A percentile compares a stretch with the other conserved stretches of the same genome.
These are phyloP conservation scores for Ottelia alismoides DNA, from an alignment of 106 monocot species.

Conservation along the genomic window DNA sequence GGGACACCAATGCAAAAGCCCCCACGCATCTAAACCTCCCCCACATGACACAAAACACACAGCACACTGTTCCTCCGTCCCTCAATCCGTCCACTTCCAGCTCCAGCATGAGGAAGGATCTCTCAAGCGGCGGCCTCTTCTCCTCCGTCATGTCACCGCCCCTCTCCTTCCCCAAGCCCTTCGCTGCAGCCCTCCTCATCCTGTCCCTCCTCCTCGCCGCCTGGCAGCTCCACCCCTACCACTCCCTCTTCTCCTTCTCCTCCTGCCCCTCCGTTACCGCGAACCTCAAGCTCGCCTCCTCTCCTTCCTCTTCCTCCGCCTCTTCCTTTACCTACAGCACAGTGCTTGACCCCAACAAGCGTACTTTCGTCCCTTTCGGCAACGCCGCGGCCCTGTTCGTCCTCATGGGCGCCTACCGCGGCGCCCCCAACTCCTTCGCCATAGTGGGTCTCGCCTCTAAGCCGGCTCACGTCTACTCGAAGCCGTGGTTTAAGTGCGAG, in stretches of 20 bases:
- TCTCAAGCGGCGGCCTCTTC: conserved; percentile 6
- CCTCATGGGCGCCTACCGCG: conserved; percentile 79
- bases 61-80: too few species aligned
- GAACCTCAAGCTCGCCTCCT: not conserved
- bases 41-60: too few species aligned
- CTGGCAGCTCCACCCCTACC: conserved; percentile 56
- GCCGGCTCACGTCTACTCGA: conserved; percentile 77
- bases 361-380: conserved; percentile 47
- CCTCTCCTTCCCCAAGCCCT: conserved; percentile 28
- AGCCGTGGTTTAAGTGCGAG: conserved; percentile 84
- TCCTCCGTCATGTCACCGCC: not conserved
- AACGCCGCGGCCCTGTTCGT: conserved; percentile 68
- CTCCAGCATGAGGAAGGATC: conserved; percentile 16
- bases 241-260: conserved; percentile 24
- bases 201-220: conserved; percentile 43
- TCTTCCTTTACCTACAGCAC: too few species aligned
- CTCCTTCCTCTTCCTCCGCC: too few species aligned
- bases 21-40: too few species aligned
- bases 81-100: too few species aligned
- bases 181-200: conserved; percentile 37
- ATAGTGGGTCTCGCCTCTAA: conserved; percentile 73
- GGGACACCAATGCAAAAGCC: too few species aligned
- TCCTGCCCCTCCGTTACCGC: conserved; percentile 1
- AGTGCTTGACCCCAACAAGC: conserved; percentile 37
- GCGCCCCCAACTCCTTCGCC: conserved; percentile 57